These are phyloP conservation scores for Trametes versicolor DNA, from an alignment of 1,284 basidiomycete genomes.

Conservation along the genomic window DNA sequence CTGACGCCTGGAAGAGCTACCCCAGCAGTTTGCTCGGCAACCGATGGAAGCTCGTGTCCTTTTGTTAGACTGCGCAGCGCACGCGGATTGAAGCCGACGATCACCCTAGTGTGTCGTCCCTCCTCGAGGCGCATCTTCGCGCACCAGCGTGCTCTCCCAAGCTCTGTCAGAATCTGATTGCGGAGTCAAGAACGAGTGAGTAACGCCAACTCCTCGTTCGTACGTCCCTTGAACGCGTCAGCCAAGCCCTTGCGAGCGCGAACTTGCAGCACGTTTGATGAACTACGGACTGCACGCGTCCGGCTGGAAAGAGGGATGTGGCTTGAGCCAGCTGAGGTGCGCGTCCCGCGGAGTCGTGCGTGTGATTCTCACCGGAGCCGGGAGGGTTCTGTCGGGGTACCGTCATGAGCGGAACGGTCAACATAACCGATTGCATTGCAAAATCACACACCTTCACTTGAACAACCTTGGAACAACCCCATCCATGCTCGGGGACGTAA, in stretches of 20 bases:
- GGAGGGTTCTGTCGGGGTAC: too few relatives aligned
- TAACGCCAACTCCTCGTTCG: background rate
- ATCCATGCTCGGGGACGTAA: conserved; percentile 9
- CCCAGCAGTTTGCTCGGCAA: background rate
- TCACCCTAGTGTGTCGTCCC: conserved; percentile 6
- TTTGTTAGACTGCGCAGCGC: conserved; percentile 3
- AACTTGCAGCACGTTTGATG: too few relatives aligned
- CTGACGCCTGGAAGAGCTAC: background rate
- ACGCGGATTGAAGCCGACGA: conserved; percentile 17
- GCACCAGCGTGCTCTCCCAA: background rate
- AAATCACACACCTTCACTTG: background rate
- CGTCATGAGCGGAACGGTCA: background rate
- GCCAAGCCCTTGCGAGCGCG: background rate
- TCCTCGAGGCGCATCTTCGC: conserved; percentile 9
- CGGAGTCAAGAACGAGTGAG: background rate
- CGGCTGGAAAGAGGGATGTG: too few relatives aligned
- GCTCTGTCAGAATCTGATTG: conserved; percentile 22
- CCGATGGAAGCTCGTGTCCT: background rate
- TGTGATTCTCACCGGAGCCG: too few relatives aligned
- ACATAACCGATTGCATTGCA: background rate
- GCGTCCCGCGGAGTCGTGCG: too few relatives aligned
- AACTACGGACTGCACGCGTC: too few relatives aligned
- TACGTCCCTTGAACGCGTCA: conserved; percentile 6
- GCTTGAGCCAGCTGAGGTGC: too few relatives aligned
- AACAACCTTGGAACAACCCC: background rate